Conservation (phyloP, 208 protist genomes). For the Leptomonas seymouri region DNA sequence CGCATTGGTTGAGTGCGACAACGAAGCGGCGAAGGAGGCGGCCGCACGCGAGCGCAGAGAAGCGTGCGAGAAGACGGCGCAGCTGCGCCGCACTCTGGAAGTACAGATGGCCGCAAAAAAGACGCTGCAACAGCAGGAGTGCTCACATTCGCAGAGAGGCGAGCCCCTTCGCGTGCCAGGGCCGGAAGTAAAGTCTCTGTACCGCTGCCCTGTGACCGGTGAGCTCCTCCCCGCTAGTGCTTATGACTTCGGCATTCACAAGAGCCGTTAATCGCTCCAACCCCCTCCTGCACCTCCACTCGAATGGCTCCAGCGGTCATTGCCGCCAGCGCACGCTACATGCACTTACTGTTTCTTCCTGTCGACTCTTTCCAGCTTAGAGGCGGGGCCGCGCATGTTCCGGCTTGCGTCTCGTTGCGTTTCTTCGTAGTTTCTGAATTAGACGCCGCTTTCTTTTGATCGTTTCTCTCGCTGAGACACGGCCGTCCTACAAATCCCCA, state of each 20-base stretch:
- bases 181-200: constrained; percentile 38
- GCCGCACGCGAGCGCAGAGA: constrained; percentile 21
- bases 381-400: too few species aligned
- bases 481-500: too few species aligned
- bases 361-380: too few species aligned
- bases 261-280: not conserved
- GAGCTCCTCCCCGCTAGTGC: constrained; percentile 56
- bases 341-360: too few species aligned
- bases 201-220: constrained; percentile 68
- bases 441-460: too few species aligned
- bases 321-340: too few species aligned
- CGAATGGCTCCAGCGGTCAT: too few species aligned
- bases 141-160: not conserved
- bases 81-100: constrained; percentile 25
- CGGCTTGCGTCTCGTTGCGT: too few species aligned
- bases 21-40: constrained; percentile 15
- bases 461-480: too few species aligned
- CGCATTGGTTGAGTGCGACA: constrained; percentile 28
- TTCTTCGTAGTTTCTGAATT: too few species aligned
- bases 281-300: too few species aligned
- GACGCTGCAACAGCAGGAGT: not conserved
- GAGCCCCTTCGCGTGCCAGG: constrained; percentile 7
- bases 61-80: constrained; percentile 9
- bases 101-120: constrained; percentile 30
- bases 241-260: constrained; percentile 47